A percentile compares a stretch with the other conserved stretches of the same genome.
Evolutionary conservation across 129 eudicot genomes (phyloP).

Genomic region (Flaveria robusta): DNA sequence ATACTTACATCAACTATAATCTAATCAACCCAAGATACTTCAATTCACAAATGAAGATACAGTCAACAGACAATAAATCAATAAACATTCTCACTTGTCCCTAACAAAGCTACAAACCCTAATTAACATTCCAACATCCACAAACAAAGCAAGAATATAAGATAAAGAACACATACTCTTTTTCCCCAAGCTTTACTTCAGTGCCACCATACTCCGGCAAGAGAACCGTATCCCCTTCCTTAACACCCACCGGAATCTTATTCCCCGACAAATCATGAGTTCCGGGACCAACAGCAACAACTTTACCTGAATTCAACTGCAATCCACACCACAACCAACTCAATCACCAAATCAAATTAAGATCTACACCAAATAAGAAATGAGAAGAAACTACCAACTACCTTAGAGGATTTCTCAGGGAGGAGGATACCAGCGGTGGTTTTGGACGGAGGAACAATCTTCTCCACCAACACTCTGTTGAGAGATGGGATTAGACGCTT

Average conservation of each 20-base stretch:
- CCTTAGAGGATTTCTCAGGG: conserved; percentile 85
- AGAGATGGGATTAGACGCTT: conserved; percentile 78
- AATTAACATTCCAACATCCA: background rate
- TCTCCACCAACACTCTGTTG: conserved; percentile 87
- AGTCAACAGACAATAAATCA: no score
- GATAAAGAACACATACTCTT: conserved; percentile 52
- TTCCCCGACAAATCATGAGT: conserved; percentile 54
- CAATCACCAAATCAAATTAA: background rate
- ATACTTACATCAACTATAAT: background rate
- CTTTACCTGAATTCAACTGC: conserved; percentile 87
- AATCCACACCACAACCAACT: conserved; percentile 1
- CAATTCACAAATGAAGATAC: no score
- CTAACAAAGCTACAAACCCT: conserved; percentile 5
- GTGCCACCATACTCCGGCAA: conserved; percentile 94
- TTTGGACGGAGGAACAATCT: conserved; percentile 71
- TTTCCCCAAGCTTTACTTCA: conserved; percentile 82
- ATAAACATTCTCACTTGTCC: no score
- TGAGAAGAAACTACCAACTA: background rate
- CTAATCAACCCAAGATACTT: background rate
- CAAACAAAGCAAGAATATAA: background rate
- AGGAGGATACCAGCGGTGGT: conserved; percentile 88
- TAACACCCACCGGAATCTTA: conserved; percentile 60
- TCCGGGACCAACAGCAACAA: conserved; percentile 85
- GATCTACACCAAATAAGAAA: background rate
- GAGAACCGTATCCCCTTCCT: conserved; percentile 92